These are phyloP conservation scores for Geosmithia putterillii DNA, from an alignment of 2,329 filamentous ascomycete species.

Conservation along the genomic window DNA sequence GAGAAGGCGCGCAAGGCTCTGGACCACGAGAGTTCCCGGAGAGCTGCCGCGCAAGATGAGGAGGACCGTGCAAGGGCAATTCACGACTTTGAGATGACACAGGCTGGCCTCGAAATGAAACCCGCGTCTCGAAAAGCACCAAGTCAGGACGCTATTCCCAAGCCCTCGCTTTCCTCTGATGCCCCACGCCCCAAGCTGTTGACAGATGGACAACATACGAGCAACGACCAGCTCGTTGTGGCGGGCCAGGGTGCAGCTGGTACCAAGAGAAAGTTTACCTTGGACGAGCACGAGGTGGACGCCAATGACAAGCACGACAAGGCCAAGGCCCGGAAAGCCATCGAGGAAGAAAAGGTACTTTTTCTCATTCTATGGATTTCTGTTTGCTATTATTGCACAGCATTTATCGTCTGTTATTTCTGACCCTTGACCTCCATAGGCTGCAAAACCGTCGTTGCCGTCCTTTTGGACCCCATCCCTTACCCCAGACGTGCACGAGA, in stretches of 20 bases:
- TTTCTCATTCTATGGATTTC: neutral
- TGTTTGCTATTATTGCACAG: neutral
- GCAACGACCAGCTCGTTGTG: neutral
- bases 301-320: slow-evolving; percentile 59
- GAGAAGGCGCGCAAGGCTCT: slow-evolving; percentile 54
- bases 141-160: slow-evolving; percentile 1
- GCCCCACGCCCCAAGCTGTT: neutral
- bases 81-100: slow-evolving; percentile 72
- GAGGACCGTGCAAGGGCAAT: slow-evolving; percentile 61
- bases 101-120: slow-evolving; percentile 50
- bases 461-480: slow-evolving; percentile 91
- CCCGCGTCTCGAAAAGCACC: neutral
- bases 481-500: slow-evolving; percentile 43
- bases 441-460: slow-evolving; percentile 56
- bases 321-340: slow-evolving; percentile 53
- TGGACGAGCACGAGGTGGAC: slow-evolving; percentile 65
- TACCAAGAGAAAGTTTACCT: slow-evolving; percentile 58
- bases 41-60: slow-evolving; percentile 47
- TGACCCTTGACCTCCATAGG: slow-evolving; percentile 20
- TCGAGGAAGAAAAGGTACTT: slow-evolving; percentile 59
- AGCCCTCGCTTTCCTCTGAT: neutral
- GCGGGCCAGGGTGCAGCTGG: slow-evolving; percentile 6
- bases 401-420: neutral
- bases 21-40: slow-evolving; percentile 48
- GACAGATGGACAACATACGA: neutral